Percentiles rank a stretch among this genome's conserved stretches.
Conservation (phyloP, 2,329 filamentous ascomycete genomes). For the Pyricularia sp. region DNA sequence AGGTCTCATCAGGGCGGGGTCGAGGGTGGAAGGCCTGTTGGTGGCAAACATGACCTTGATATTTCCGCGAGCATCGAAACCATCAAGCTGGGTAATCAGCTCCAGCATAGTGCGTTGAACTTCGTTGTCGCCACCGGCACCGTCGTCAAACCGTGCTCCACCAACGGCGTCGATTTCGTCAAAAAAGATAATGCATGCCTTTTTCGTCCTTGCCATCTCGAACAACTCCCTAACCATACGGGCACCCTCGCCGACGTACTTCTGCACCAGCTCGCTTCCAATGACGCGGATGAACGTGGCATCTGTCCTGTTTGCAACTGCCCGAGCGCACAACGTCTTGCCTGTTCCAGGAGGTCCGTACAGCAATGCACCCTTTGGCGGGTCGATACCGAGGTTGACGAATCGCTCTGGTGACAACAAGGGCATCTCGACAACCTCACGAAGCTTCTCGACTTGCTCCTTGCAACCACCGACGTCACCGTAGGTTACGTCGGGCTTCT, state of each 20-base stretch:
- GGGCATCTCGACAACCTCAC: conserved; percentile 98
- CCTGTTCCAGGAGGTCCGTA: conserved; percentile 98
- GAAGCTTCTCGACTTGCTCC: conserved; percentile 97
- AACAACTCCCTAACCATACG: conserved; percentile 98
- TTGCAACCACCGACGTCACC: conserved; percentile 98
- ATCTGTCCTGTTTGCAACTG: conserved; percentile 94
- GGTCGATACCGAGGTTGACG: conserved; percentile 96
- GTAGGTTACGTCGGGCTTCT: conserved; percentile 98
- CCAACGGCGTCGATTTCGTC: conserved; percentile 99
- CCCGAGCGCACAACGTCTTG: conserved; percentile 94
- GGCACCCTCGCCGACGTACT: conserved; percentile 96
- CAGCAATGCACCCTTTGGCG: conserved; percentile 89
- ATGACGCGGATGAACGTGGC: conserved; percentile 98
- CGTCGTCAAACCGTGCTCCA: conserved; percentile 96
- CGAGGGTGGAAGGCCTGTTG: conserved; percentile 97
- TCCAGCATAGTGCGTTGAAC: conserved; percentile 98
- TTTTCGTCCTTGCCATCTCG: conserved; percentile 98
- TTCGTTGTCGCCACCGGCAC: conserved; percentile 91
- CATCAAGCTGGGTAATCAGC: conserved; percentile 93
- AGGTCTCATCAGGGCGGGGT: conserved; percentile 89
- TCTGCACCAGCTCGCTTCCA: conserved; percentile 93
- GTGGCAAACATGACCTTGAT: conserved; percentile 99
- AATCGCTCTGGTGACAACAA: conserved; percentile 92
- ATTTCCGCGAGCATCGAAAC: conserved; percentile 95
- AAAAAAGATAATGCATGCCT: conserved; percentile 99